phyloP scores from a whole-genome alignment of 345 rosid species.

The Orychophragmus violaceus region DNA sequence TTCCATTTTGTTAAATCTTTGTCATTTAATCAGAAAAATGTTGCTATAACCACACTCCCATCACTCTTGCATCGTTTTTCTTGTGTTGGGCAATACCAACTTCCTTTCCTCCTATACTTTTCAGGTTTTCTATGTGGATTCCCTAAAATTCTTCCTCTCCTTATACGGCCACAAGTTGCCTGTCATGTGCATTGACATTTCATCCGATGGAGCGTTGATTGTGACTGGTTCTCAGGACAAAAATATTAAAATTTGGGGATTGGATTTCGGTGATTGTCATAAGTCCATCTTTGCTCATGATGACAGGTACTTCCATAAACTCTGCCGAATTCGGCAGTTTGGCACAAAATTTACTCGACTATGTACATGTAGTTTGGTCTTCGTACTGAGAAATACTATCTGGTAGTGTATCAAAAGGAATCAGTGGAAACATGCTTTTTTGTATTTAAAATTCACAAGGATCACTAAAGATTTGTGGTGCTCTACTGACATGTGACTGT shows the following conservation, averaged over 20 bases:
- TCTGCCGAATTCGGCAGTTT: conserved; percentile 4
- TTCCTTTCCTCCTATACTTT: neutral
- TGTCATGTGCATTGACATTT: conserved; percentile 88
- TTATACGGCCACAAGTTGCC: conserved; percentile 93
- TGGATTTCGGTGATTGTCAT: conserved; percentile 98
- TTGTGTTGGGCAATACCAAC: neutral
- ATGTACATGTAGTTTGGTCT: neutral
- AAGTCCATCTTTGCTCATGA: conserved; percentile 92
- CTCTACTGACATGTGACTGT: conserved; percentile 30
- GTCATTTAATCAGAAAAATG: neutral
- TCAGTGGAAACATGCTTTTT: neutral
- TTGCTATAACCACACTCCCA: neutral
- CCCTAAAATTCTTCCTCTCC: conserved; percentile 76
- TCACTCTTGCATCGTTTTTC: neutral
- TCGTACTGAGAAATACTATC: neutral
- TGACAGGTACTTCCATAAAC: conserved; percentile 54
- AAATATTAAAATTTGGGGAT: conserved; percentile 92
- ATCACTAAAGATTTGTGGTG: neutral
- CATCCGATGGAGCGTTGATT: conserved; percentile 91
- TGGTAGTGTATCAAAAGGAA: neutral
- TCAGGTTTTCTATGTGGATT: conserved; percentile 93
- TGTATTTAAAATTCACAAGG: no score
- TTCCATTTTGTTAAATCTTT: neutral
- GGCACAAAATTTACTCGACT: neutral
- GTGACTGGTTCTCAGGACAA: conserved; percentile 97